Conservation (phyloP, 2,329 filamentous ascomycete species). For the Epichloe brachyelytri region DNA sequence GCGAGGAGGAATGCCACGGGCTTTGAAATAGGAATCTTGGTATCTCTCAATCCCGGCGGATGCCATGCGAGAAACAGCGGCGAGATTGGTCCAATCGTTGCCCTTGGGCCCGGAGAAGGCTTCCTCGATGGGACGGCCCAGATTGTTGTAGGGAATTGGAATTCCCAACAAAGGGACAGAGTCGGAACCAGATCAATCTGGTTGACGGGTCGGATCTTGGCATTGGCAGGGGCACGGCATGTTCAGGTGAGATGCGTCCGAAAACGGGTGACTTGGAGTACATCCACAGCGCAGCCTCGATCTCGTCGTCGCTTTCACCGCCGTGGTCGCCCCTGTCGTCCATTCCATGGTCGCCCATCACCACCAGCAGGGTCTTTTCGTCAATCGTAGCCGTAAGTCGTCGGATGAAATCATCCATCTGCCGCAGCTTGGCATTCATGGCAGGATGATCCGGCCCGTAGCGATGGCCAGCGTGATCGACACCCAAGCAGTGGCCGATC, state of each 20-base stretch:
- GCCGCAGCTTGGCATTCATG: conserved; percentile 78
- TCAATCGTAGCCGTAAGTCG: conserved; percentile 61
- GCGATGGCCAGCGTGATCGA: conserved; percentile 92
- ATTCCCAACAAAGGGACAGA: conserved; percentile 76
- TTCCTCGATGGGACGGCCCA: conserved; percentile 87
- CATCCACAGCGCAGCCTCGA: conserved; percentile 95
- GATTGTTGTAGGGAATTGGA: conserved; percentile 91
- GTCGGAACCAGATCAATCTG: conserved; percentile 97
- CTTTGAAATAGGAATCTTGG: conserved; percentile 67
- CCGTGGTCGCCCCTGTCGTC: conserved; percentile 94
- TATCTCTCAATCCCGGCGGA: conserved; percentile 83
- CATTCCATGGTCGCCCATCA: conserved; percentile 99
- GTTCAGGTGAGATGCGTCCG: conserved; percentile 56
- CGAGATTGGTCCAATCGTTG: conserved; percentile 63
- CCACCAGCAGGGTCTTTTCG: conserved; percentile 74
- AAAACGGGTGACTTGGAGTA: conserved; percentile 83
- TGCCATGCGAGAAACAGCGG: conserved; percentile 61
- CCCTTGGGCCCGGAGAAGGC: conserved; percentile 65
- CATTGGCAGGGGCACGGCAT: conserved; percentile 49
- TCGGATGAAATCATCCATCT: conserved; percentile 77
- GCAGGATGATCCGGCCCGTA: conserved; percentile 89
- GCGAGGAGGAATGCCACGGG: conserved; percentile 53
- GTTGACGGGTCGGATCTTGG: conserved; percentile 61
- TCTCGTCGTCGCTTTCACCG: conserved; percentile 93
- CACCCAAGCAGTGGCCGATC: conserved; percentile 85